phyloP scores from a whole-genome alignment of 192 early-diverging fungal species.

The Lobosporangium transversale region DNA sequence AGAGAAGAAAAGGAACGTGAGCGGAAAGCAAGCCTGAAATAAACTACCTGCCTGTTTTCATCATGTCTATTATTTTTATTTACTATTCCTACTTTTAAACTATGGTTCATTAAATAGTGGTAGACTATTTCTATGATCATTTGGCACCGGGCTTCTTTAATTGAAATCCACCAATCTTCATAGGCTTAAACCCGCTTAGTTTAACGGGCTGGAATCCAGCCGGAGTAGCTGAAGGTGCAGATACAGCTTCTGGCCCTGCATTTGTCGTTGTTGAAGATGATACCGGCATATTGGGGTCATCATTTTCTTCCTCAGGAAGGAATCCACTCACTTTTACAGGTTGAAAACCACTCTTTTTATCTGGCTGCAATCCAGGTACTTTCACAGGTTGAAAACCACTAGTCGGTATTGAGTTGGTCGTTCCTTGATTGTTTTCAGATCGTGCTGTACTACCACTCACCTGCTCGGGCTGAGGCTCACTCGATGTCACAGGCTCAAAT shows the following conservation, averaged over 20 bases:
- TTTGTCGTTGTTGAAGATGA: neutral
- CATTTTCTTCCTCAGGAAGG: too few relatives aligned
- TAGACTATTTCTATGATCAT: neutral
- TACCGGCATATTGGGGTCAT: neutral
- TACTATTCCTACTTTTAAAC: too few relatives aligned
- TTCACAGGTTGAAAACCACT: neutral
- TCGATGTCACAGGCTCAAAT: slow-evolving; percentile 7
- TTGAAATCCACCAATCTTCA: slow-evolving; percentile 48
- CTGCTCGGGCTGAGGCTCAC: slow-evolving; percentile 13
- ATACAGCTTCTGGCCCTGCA: neutral
- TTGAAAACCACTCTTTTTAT: slow-evolving; percentile 25
- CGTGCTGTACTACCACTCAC: neutral
- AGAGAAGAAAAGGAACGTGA: slow-evolving; percentile 31
- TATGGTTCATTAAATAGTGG: too few relatives aligned
- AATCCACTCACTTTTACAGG: slow-evolving; percentile 21
- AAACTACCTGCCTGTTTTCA: too few relatives aligned
- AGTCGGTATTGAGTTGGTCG: slow-evolving; percentile 1
- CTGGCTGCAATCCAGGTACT: slow-evolving; percentile 17
- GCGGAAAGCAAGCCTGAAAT: slow-evolving; percentile 16
- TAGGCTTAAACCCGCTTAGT: slow-evolving; percentile 37
- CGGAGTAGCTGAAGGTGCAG: neutral
- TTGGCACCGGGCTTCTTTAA: slow-evolving; percentile 40
- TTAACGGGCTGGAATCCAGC: slow-evolving; percentile 47
- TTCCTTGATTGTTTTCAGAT: too few relatives aligned
- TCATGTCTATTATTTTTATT: neutral